phyloP scores from a whole-genome alignment of 2,329 filamentous ascomycete genomes.

The Fusarium duplospermum region DNA sequence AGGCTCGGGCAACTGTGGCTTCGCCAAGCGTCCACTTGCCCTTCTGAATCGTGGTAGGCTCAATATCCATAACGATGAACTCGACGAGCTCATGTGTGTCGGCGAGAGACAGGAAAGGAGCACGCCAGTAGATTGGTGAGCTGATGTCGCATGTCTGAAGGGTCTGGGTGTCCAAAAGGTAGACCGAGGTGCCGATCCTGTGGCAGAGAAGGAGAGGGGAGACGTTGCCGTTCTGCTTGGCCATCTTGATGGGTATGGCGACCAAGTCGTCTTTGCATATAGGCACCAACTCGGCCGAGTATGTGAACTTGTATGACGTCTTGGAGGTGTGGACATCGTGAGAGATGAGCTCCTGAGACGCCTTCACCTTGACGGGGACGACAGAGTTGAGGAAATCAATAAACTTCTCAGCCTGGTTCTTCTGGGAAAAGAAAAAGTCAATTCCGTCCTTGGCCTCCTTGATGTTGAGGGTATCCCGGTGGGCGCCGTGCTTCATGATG shows the following conservation, averaged over 20 bases:
- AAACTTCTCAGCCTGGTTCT: conserved; percentile 93
- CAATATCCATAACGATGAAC: conserved; percentile 95
- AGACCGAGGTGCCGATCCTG: conserved; percentile 88
- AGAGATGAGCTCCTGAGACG: conserved; percentile 86
- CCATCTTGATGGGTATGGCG: conserved; percentile 89
- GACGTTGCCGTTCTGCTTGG: conserved; percentile 89
- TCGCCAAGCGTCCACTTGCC: conserved; percentile 89
- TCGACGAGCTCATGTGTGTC: conserved; percentile 89
- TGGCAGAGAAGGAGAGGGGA: conserved; percentile 87
- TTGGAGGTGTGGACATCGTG: conserved; percentile 91
- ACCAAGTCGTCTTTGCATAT: conserved; percentile 98
- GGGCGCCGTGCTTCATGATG: conserved; percentile 92
- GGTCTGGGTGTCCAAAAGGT: conserved; percentile 89
- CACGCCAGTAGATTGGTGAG: conserved; percentile 87
- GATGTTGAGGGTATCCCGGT: conserved; percentile 96
- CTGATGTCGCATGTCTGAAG: conserved; percentile 91
- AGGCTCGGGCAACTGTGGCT: conserved; percentile 86
- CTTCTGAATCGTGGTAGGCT: conserved; percentile 78
- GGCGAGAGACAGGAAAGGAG: conserved; percentile 85
- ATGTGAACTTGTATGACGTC: conserved; percentile 95
- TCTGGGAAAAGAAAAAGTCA: conserved; percentile 91
- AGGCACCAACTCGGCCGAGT: conserved; percentile 87
- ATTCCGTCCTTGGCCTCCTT: conserved; percentile 96
- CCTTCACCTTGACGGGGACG: conserved; percentile 81
- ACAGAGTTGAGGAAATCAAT: conserved; percentile 90